A percentile compares a stretch with the other conserved stretches of the same genome.
Conservation (phyloP, 768 basidiomycete genomes). For the Termitomyces sp. region DNA sequence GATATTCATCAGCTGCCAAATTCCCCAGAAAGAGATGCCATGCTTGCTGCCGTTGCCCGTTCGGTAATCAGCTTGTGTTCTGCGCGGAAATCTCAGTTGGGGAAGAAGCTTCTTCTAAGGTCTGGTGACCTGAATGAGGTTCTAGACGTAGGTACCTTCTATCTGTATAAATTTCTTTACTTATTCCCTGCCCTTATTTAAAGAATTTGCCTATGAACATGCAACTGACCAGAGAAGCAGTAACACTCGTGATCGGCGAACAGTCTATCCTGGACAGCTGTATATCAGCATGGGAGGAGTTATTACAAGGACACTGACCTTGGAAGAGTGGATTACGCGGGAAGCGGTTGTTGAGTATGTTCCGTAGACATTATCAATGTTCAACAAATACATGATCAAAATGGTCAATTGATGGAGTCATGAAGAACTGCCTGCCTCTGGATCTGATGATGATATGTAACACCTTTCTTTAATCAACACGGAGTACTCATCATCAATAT, state of each 20-base stretch:
- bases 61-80: conserved; percentile 25
- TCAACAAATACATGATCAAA: background rate
- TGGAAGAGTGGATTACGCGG: background rate
- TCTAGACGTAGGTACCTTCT: conserved; percentile 26
- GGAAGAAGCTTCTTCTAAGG: conserved; percentile 15
- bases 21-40: background rate
- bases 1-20: background rate
- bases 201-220: conserved; percentile 32
- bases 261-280: conserved; percentile 50
- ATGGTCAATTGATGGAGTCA: background rate
- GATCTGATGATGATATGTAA: background rate
- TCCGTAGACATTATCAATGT: background rate
- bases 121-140: conserved; percentile 26
- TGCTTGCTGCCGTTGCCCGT: conserved; percentile 10
- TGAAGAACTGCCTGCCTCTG: background rate
- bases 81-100: conserved; percentile 22
- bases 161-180: background rate
- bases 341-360: background rate
- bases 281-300: conserved; percentile 33
- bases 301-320: background rate
- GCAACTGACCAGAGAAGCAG: conserved; percentile 36
- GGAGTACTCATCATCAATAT: background rate
- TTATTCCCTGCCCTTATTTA: conserved; percentile 2
- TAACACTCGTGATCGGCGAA: conserved; percentile 44
- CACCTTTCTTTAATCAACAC: too few relatives aligned